Percentiles rank a stretch among this genome's conserved stretches.
phyloP scores from a whole-genome alignment of 2,329 filamentous ascomycete genomes.

The Aspergillus alliaceus region DNA sequence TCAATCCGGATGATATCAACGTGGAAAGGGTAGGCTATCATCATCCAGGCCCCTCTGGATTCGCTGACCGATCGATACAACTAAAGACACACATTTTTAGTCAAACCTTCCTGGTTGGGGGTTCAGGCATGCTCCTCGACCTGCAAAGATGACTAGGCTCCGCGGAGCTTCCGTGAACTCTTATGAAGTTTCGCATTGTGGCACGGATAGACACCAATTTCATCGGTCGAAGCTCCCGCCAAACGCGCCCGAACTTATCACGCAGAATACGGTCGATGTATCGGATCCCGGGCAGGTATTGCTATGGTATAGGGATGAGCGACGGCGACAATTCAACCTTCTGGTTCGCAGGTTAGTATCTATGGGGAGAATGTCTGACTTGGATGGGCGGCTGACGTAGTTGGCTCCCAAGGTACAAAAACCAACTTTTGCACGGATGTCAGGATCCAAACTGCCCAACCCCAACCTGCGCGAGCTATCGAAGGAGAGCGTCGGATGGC shows the following conservation, averaged over 20 bases:
- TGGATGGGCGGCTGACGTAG: slow-evolving; percentile 7
- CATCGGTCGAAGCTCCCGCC: slow-evolving; percentile 41
- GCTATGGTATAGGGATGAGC: slow-evolving; percentile 40
- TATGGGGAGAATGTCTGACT: background rate
- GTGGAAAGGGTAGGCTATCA: slow-evolving; percentile 8
- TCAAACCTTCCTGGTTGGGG: background rate
- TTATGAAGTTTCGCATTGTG: slow-evolving; percentile 27
- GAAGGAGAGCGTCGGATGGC: slow-evolving; percentile 65
- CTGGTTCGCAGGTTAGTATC: slow-evolving; percentile 65
- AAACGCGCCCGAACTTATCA: slow-evolving; percentile 40
- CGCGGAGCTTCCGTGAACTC: slow-evolving; percentile 40
- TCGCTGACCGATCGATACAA: background rate
- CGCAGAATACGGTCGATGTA: slow-evolving; percentile 41
- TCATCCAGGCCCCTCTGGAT: background rate
- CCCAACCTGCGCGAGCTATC: slow-evolving; percentile 77
- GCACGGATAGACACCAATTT: slow-evolving; percentile 29
- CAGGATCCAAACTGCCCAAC: slow-evolving; percentile 67
- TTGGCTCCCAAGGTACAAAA: slow-evolving; percentile 61
- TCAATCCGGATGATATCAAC: slow-evolving; percentile 24
- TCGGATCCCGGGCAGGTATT: slow-evolving; percentile 38
- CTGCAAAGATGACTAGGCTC: slow-evolving; percentile 42
- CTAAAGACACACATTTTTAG: background rate
- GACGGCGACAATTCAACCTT: slow-evolving; percentile 52
- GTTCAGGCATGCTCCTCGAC: slow-evolving; percentile 28
- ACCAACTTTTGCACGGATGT: slow-evolving; percentile 81